Evolutionary conservation across 331 rosid species (phyloP).

Genomic region (Arachis monticola): DNA sequence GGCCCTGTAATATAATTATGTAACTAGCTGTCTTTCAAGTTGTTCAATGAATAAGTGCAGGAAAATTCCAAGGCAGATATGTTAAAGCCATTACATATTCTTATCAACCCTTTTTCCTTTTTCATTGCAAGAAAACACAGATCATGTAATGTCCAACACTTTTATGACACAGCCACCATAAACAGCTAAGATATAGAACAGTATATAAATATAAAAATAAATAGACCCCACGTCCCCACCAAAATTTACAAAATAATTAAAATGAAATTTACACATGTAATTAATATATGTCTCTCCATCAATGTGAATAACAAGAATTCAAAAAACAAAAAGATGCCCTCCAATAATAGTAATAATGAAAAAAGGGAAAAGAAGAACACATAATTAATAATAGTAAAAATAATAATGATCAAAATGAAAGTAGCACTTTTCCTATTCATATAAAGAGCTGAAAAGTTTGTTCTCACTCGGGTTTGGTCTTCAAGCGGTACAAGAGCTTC

Average conservation of each 20-base stretch:
- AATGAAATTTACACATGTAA: conserved; percentile 27
- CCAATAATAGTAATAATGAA: not conserved
- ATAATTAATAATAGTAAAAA: conserved; percentile 23
- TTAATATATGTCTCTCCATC: too few relatives aligned
- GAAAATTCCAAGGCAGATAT: not conserved
- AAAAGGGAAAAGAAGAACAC: conserved; percentile 8
- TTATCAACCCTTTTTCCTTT: conserved; percentile 2
- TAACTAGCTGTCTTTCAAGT: not conserved
- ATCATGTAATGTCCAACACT: conserved; percentile 36
- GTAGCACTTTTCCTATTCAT: conserved; percentile 25
- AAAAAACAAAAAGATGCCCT: not conserved
- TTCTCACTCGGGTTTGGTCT: conserved; percentile 54
- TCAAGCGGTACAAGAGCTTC: conserved; percentile 77
- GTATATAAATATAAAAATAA: too few relatives aligned
- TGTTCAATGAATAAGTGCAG: not conserved
- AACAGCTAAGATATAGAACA: conserved; percentile 3
- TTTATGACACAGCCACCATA: conserved; percentile 35
- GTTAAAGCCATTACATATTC: conserved; percentile 8
- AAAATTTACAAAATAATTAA: conserved; percentile 33
- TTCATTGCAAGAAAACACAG: conserved; percentile 31
- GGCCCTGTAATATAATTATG: too few relatives aligned
- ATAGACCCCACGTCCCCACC: conserved; percentile 46
- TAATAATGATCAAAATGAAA: conserved; percentile 25
- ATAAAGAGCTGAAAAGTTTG: conserved; percentile 34
- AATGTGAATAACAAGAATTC: too few relatives aligned